These are phyloP conservation scores for Babesia bovis DNA, from an alignment of 169 alveolate genomes.

Conservation along the genomic window DNA sequence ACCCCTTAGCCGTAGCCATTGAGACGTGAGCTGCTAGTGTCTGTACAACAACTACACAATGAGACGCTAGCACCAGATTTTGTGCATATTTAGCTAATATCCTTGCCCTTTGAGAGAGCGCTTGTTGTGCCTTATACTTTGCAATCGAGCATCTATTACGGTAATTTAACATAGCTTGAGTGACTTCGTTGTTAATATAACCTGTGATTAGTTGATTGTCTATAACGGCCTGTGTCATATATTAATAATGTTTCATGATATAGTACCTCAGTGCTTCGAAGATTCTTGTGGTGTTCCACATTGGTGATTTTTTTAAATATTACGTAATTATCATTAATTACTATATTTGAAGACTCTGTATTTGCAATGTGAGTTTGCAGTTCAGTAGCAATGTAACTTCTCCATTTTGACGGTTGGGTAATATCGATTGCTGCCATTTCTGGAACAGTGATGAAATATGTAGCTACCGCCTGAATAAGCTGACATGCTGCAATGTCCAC, in stretches of 20 bases:
- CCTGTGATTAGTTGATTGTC: conserved; percentile 4
- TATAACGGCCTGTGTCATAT: conserved; percentile 11
- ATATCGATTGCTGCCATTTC: too few species aligned
- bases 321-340: conserved; percentile 24
- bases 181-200: conserved; percentile 24
- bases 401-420: too few species aligned
- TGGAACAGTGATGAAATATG: conserved; percentile 14
- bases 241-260: not conserved
- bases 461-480: conserved; percentile 26
- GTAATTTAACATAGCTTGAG: conserved; percentile 19
- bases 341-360: not conserved
- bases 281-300: conserved; percentile 27
- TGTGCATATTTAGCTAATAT: conserved; percentile 43
- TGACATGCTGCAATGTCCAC: conserved; percentile 44
- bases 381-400: too few species aligned
- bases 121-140: conserved; percentile 21
- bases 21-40: conserved; percentile 41
- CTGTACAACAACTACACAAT: conserved; percentile 36
- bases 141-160: conserved; percentile 35
- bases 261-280: conserved; percentile 43
- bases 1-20: conserved; percentile 32
- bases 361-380: too few species aligned
- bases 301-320: not conserved
- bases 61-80: conserved; percentile 20
- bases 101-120: not conserved